These are phyloP conservation scores for Acacia concinna DNA, from an alignment of 331 rosid species.

Conservation along the genomic window DNA sequence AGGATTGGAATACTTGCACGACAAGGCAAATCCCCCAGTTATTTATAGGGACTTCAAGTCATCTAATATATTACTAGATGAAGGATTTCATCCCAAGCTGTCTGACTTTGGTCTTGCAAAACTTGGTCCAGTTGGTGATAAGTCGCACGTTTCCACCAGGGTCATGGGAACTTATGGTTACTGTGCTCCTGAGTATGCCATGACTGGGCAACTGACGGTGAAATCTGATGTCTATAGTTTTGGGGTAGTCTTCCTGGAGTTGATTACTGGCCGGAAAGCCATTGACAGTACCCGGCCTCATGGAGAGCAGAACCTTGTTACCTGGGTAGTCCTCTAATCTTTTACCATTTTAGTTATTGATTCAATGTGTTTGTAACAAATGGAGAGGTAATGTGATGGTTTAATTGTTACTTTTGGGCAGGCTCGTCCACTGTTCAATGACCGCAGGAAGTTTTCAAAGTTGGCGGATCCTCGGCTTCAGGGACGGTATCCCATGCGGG, in stretches of 20 bases:
- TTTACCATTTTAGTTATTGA: slow-evolving; percentile 25
- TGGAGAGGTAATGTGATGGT: slow-evolving; percentile 26
- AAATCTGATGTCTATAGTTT: slow-evolving; percentile 94
- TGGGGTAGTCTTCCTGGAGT: slow-evolving; percentile 92
- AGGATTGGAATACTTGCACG: slow-evolving; percentile 91
- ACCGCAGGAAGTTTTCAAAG: slow-evolving; percentile 83
- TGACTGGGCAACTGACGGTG: slow-evolving; percentile 96
- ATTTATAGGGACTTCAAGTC: slow-evolving; percentile 96
- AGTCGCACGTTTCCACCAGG: slow-evolving; percentile 95
- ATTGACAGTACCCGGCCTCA: slow-evolving; percentile 77
- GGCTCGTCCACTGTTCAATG: slow-evolving; percentile 93
- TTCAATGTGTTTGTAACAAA: slow-evolving; percentile 4
- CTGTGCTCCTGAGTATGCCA: slow-evolving; percentile 98
- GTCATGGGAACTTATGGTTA: slow-evolving; percentile 99
- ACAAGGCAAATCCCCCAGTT: slow-evolving; percentile 94
- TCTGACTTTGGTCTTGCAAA: slow-evolving; percentile 98
- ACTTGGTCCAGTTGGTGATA: slow-evolving; percentile 96
- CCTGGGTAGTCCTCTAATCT: slow-evolving; percentile 69
- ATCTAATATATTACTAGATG: slow-evolving; percentile 88
- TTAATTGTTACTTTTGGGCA: slow-evolving; percentile 35
- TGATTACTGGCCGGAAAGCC: slow-evolving; percentile 94
- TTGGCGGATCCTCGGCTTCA: slow-evolving; percentile 88
- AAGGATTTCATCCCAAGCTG: slow-evolving; percentile 91
- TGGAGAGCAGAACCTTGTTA: slow-evolving; percentile 92
- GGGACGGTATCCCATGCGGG: slow-evolving; percentile 92